A percentile compares a stretch with the other conserved stretches of the same genome.
phyloP scores from a whole-genome alignment of 225 moss, liverwort and hornwort genomes.

The Physcomitrium patens region DNA sequence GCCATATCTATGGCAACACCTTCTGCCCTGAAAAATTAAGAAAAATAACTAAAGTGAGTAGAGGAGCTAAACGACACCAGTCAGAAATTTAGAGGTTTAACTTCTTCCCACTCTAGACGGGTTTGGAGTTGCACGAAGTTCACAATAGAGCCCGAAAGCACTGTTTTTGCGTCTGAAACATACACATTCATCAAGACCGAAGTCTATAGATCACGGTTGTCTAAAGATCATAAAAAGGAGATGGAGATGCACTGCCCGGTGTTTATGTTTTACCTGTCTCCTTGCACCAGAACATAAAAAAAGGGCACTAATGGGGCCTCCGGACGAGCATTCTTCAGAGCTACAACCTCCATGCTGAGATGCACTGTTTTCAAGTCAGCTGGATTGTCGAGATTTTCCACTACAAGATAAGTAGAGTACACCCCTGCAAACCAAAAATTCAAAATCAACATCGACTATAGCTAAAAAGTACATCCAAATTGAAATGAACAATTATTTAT shows the following conservation, averaged over 20 bases:
- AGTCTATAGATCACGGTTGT: conserved; percentile 17
- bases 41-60: conserved; percentile 20
- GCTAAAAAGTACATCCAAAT: neutral
- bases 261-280: conserved; percentile 63
- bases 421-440: conserved; percentile 62
- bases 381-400: conserved; percentile 92
- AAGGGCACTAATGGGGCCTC: conserved; percentile 81
- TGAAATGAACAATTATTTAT: neutral
- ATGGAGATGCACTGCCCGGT: conserved; percentile 8
- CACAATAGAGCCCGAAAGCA: conserved; percentile 5
- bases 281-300: conserved; percentile 90
- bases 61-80: conserved; percentile 20
- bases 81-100: conserved; percentile 7
- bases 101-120: conserved; percentile 1
- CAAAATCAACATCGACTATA: conserved; percentile 18
- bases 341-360: conserved; percentile 91
- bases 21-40: conserved; percentile 66
- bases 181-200: conserved; percentile 3
- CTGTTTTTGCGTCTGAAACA: neutral
- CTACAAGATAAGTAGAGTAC: conserved; percentile 86
- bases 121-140: conserved; percentile 7
- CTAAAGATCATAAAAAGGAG: conserved; percentile 10
- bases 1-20: conserved; percentile 93
- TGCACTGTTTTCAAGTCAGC: conserved; percentile 90
- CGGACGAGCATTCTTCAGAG: conserved; percentile 80